Base-by-base conservation (phyloP, 2,329 filamentous ascomycete genomes). In the Aureobasidium vineae region DNA sequence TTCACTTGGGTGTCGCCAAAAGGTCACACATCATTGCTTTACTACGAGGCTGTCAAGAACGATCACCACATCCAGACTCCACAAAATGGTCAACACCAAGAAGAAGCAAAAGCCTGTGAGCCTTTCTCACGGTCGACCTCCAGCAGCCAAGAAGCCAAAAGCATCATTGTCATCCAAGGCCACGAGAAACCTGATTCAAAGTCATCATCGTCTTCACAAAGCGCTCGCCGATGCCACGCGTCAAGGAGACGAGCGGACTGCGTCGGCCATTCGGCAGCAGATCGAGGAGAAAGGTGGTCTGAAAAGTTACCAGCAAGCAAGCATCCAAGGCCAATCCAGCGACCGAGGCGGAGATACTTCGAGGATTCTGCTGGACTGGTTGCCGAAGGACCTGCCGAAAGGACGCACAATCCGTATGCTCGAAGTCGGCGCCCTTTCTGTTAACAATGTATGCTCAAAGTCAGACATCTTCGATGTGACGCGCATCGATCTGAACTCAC, bases 401-500 rank as follows among this genome's bases (percentile, higher is more conserved):
- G 72, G 68, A 21, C 28, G 66, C 2, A 63, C 61, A 23, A 76
- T 91, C 45, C 85, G 83, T 23, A 86, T 98, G 79, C 86, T 99
- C 7, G 95, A 99, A 77, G 88, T 99, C 59, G 95, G 95, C 8
- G 90, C 93, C 1, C 80, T 99, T 63, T 96, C 91, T 71, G 90
- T 88, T 2, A 84, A 85, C 45, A 99, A 99, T 76, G 90, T 89
- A 16, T 96, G 92, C 77, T 94, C 92, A 0, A 85, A 82, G 68
- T 90, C 89, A 68, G 82, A 82, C 7, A 75, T 85, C 50, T 90
- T 98, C 72, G 82, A 90, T 41, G 86, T 96, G 72, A 85, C 88
- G 68, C 86, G 92, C 70, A 97, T 99, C 75, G 95, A 99, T 75
- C 80, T 99, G 66, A 90, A 96, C 77, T 95, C 92, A 68, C 92